Percentiles rank a stretch among this genome's conserved stretches.
Conservation (phyloP, 306 rosid genomes). For the Alnus rubra region DNA sequence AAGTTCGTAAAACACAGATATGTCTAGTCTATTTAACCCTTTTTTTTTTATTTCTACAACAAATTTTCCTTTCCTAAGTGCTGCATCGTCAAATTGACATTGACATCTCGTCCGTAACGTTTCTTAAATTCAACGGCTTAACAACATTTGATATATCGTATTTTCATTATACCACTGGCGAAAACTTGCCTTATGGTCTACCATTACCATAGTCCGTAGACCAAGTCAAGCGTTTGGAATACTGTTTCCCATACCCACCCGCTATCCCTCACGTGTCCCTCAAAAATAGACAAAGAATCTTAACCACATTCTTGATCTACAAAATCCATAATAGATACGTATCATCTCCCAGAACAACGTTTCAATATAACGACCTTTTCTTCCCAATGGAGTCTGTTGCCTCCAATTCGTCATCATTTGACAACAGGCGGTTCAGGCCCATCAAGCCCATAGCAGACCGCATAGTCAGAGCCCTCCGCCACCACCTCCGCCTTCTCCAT, state of each 20-base stretch:
- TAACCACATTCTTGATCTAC: conserved; percentile 16
- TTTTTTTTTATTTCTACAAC: too few species aligned
- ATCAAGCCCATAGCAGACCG: conserved; percentile 62
- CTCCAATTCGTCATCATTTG: conserved; percentile 45
- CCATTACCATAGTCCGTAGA: conserved; percentile 24
- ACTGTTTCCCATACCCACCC: conserved; percentile 27
- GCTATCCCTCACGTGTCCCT: conserved; percentile 51
- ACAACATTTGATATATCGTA: too few species aligned
- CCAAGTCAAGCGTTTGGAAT: conserved; percentile 34
- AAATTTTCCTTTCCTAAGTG: too few species aligned
- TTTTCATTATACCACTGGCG: neutral
- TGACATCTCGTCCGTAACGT: too few species aligned
- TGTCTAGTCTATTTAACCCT: too few species aligned
- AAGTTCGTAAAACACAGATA: too few species aligned
- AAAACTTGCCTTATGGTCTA: conserved; percentile 31
- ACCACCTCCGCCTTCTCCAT: conserved; percentile 77
- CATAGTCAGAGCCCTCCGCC: conserved; percentile 70
- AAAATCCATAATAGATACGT: conserved; percentile 6
- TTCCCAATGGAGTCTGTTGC: conserved; percentile 54
- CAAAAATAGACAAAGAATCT: conserved; percentile 51
- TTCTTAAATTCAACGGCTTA: neutral
- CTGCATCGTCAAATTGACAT: too few species aligned
- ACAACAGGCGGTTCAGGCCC: conserved; percentile 38
- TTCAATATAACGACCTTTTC: neutral
- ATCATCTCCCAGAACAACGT: neutral